A percentile compares a stretch with the other conserved stretches of the same genome.
phyloP scores from a whole-genome alignment of 768 basidiomycete species.

The Myochromella boudieri region DNA sequence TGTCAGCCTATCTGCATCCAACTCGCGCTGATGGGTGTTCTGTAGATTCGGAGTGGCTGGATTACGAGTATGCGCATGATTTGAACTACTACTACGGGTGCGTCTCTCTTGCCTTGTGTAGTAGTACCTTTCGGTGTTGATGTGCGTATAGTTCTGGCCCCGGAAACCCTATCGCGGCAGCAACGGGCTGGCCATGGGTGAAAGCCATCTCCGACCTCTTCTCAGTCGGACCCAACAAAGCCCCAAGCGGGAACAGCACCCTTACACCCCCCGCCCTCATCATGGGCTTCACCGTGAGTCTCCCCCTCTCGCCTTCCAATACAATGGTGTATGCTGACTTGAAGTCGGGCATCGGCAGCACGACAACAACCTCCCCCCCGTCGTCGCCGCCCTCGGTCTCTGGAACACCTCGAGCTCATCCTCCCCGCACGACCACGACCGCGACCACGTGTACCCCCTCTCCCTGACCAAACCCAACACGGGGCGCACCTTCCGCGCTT shows the following conservation, averaged over 20 bases:
- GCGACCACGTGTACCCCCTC: constrained; percentile 36
- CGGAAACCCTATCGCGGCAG: constrained; percentile 40
- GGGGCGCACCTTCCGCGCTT: constrained; percentile 35
- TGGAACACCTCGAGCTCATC: constrained; percentile 38
- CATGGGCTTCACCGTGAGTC: constrained; percentile 41
- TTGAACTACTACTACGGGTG: constrained; percentile 47
- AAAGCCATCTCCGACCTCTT: constrained; percentile 38
- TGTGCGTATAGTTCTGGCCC: constrained; percentile 36
- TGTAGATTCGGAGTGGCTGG: constrained; percentile 39
- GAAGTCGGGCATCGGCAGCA: constrained; percentile 29
- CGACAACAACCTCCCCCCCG: constrained; percentile 43
- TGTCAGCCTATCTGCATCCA: neutral
- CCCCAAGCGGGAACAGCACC: constrained; percentile 20
- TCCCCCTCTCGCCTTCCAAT: no score
- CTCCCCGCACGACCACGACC: no score
- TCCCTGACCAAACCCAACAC: constrained; percentile 28
- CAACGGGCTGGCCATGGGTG: constrained; percentile 39
- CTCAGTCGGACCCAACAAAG: constrained; percentile 27
- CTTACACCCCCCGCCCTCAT: constrained; percentile 38
- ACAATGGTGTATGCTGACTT: no score
- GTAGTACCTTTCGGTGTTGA: neutral
- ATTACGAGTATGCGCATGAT: constrained; percentile 46
- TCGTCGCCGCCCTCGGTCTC: constrained; percentile 40
- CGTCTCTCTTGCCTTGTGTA: neutral
- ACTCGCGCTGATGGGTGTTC: neutral